Evolutionary conservation across 495 filamentous ascomycete species (phyloP), one percentile per base, ranked within the genome.

Genomic region (Thozetella sp.): DNA sequence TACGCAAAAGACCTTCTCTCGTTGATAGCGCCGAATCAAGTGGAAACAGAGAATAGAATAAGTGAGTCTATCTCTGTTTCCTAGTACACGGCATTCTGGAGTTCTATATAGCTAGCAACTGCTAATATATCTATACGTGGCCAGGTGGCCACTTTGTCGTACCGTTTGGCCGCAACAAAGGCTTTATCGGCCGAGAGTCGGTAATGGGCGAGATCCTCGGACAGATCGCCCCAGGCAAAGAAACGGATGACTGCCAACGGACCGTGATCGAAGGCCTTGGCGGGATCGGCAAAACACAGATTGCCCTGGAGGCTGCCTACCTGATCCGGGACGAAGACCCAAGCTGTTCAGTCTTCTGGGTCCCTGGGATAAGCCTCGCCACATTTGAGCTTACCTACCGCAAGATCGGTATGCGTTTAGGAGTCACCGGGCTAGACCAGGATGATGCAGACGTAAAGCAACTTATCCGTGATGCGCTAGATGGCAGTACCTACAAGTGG

Each of bases 251-350:
- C 20, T 77, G 69, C 27, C 77, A 76, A 15, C 66, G 76, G 23
- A 70, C 69, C 26, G 76, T 70, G 2, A 60, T 84, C 50, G 75
- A 77, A 26, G 81, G 81, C 20, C 74, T 83, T 9, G 80, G 81
- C 70, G 67, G 67, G 10, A 55, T 63, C 50, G 83, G 79, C 10
- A 86, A 85, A 66, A 81, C 80, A 0, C 78, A 85, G 57, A 75
- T 85, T 51, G 82, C 83, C 1, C 80, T 87, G 52, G 80, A 86
- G 63, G 77, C 73, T 54, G 72, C 71, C 19, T 83, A 79, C 66
- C 72, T 67, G 3, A 65, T 74, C 20, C 61, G 62, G 58, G 67
- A 76, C 22, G 24, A 56, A 2, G 43, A 70, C 34, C 74, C 76
- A 1, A 63, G 70, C 20, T 71, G 60, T 13, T 73, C 67, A 46